A percentile compares a stretch with the other conserved stretches of the same genome.
phyloP scores from a whole-genome alignment of 2,329 filamentous ascomycete species.

The Xylariales sp. region DNA sequence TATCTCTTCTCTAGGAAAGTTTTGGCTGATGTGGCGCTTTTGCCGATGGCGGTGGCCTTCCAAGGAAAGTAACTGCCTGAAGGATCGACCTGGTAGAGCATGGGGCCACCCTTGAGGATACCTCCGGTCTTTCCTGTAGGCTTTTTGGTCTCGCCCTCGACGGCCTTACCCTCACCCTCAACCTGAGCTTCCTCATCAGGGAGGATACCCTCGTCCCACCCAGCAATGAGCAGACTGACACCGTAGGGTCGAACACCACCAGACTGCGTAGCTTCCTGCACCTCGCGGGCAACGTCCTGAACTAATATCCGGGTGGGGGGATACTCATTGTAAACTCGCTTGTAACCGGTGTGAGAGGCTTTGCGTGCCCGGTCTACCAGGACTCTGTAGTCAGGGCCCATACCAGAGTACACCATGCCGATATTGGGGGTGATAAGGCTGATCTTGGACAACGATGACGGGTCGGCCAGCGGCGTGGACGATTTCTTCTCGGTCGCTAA shows the following conservation, averaged over 20 bases:
- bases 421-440: conserved; percentile 98
- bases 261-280: conserved; percentile 98
- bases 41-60: conserved; percentile 99
- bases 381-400: conserved; percentile 97
- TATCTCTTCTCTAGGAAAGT: conserved; percentile 99
- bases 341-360: conserved; percentile 97
- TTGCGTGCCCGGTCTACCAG: conserved; percentile 97
- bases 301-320: conserved; percentile 99
- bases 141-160: conserved; percentile 66
- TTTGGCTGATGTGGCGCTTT: conserved; percentile 97
- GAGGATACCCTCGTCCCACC: conserved; percentile 96
- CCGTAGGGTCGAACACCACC: conserved; percentile 96
- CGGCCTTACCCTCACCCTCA: conserved; percentile 46
- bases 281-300: conserved; percentile 93
- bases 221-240: conserved; percentile 90
- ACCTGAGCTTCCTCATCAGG: conserved; percentile 69
- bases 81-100: conserved; percentile 98
- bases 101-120: conserved; percentile 91
- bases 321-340: conserved; percentile 99
- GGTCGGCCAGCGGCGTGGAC: conserved; percentile 93
- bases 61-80: conserved; percentile 98
- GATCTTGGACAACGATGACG: conserved; percentile 92
- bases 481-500: conserved; percentile 99
- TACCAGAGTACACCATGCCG: conserved; percentile 98
- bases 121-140: conserved; percentile 84